Conservation (phyloP, 2,329 filamentous ascomycete species). For the Monosporascus sp. region DNA sequence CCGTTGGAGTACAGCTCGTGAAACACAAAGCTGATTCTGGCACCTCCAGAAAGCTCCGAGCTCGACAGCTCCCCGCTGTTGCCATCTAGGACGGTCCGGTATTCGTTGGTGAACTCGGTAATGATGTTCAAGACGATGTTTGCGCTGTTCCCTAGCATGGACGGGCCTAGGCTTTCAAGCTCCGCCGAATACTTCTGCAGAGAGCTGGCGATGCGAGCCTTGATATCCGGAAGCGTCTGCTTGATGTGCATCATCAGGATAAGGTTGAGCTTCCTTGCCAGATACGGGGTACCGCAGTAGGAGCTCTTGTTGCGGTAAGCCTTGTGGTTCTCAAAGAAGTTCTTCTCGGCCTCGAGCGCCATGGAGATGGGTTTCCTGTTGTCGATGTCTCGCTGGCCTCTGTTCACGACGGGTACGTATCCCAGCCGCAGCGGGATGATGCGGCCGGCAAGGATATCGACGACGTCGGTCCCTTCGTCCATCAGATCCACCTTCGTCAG, state of each 20-base stretch:
- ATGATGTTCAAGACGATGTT: slow-evolving; percentile 99
- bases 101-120: slow-evolving; percentile 97
- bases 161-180: slow-evolving; percentile 79
- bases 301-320: slow-evolving; percentile 97
- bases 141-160: slow-evolving; percentile 89
- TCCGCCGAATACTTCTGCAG: slow-evolving; percentile 87
- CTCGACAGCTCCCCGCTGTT: slow-evolving; percentile 96
- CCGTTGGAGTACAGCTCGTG: slow-evolving; percentile 97
- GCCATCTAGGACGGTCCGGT: slow-evolving; percentile 90
- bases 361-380: slow-evolving; percentile 92
- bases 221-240: slow-evolving; percentile 97
- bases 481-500: slow-evolving; percentile 98
- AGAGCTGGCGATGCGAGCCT: slow-evolving; percentile 89
- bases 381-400: slow-evolving; percentile 96
- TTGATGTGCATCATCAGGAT: slow-evolving; percentile 99
- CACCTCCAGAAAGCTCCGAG: slow-evolving; percentile 89
- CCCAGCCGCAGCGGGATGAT: slow-evolving; percentile 93
- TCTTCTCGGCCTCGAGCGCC: slow-evolving; percentile 88
- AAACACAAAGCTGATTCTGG: slow-evolving; percentile 98
- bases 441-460: slow-evolving; percentile 94
- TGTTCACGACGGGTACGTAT: slow-evolving; percentile 96
- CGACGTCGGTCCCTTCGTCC: slow-evolving; percentile 97
- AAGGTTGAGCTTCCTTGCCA: slow-evolving; percentile 93
- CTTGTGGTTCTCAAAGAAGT: slow-evolving; percentile 98
- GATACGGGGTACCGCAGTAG: slow-evolving; percentile 96